Base-by-base conservation (phyloP, 2,329 filamentous ascomycete genomes). In the Penicillium sp. region DNA sequence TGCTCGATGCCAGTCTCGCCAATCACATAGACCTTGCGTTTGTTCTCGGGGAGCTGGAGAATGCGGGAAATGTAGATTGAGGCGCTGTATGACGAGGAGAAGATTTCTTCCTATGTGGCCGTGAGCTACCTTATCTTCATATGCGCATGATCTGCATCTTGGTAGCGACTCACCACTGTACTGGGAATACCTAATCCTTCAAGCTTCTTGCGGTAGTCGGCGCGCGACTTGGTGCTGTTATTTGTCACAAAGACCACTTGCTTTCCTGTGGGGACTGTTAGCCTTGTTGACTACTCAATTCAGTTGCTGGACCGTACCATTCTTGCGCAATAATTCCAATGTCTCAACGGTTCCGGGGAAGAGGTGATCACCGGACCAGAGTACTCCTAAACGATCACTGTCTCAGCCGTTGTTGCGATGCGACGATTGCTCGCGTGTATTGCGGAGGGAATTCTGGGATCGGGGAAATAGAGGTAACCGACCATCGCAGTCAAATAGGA, bases 401-500 rank as follows among this genome's bases (percentile, higher is more conserved):
- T 58, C 58, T 74, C 61, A 76, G 71, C 66, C 70, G 65, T 74
- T 69, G 60, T 57, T 52, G 52, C 52, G 16, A 47, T 38, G 31
- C 47, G 29, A 36, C n/a, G n/a, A 22, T 3, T n/a, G 21, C 29
- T 47, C 54, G 31, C 16, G 43, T 49, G 29, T n/a, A 31, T 40
- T 39, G 31, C n/a, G 38, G 48, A 45, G 49, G 36, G 39, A 43
- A 57, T 16, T 44, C 50, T 38, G 51, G 50, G 14, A 18, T 44
- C 10, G 34, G 16, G 24, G 44, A 40, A 43, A 22, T 16, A 36
- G 21, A 49, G 47, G 42, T 48, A 31, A 70, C 80, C 67, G 79
- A 96, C 93, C 94, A 85, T 99, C 94, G 77, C 94, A 99, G 73
- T 99, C 94, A 68, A 99, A 91, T 11, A 99, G 81, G 70, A 99